Evolutionary conservation across 2,329 filamentous ascomycete species (phyloP).

Genomic region (Xylaria arbuscula): DNA sequence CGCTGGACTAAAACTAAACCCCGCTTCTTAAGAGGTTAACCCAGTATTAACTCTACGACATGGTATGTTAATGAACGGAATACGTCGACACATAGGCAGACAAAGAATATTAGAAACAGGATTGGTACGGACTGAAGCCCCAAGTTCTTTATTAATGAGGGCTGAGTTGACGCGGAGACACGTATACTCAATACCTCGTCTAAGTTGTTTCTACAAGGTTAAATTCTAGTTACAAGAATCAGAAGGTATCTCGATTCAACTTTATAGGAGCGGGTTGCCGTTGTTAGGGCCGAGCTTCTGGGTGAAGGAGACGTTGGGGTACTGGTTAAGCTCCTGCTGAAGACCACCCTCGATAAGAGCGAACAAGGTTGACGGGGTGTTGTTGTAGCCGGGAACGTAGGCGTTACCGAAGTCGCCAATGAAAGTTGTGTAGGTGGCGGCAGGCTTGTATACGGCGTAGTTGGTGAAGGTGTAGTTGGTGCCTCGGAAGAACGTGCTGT

Average conservation of each 20-base stretch:
- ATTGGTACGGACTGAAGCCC: background rate
- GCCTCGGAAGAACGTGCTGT: constrained; percentile 36
- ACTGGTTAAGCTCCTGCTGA: constrained; percentile 14
- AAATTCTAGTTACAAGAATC: constrained; percentile 22
- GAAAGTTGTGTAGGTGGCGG: constrained; percentile 32
- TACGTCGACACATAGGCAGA: background rate
- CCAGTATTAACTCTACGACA: too few species aligned
- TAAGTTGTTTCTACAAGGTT: background rate
- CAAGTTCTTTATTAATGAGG: background rate
- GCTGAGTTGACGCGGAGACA: background rate
- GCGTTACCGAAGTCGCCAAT: constrained; percentile 23
- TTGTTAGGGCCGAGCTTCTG: constrained; percentile 31
- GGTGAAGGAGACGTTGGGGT: constrained; percentile 34
- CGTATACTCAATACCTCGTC: background rate
- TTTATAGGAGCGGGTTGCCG: constrained; percentile 33
- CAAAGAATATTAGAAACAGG: background rate
- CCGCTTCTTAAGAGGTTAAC: too few species aligned
- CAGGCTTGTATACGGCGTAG: constrained; percentile 35
- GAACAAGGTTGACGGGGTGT: constrained; percentile 12
- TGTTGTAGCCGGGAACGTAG: constrained; percentile 35
- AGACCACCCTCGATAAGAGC: constrained; percentile 30
- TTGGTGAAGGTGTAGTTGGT: constrained; percentile 37
- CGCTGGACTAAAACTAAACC: too few species aligned
- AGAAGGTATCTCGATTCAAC: background rate
- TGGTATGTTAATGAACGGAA: too few species aligned